Conservation (phyloP, 202 grass and related monocot species). For the Schoenoplectus triqueter region DNA sequence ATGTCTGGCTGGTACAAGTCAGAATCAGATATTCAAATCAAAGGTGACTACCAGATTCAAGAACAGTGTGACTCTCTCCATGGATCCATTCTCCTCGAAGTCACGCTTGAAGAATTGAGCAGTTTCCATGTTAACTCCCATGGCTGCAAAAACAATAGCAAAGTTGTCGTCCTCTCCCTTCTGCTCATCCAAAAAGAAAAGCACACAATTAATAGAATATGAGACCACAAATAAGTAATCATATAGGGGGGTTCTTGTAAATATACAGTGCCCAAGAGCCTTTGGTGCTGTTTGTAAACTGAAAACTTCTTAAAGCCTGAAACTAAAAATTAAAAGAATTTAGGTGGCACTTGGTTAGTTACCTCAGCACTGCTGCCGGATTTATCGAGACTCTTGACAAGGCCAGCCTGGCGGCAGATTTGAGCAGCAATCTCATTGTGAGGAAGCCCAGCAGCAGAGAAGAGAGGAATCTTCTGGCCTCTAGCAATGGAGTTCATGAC, state of each 20-base stretch:
- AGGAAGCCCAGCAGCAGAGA: conserved; percentile 98
- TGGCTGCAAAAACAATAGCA: conserved; percentile 99
- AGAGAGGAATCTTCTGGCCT: conserved; percentile 99
- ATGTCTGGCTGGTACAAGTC: not conserved
- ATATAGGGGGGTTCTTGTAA: not conserved
- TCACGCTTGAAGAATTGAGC: conserved; percentile 99
- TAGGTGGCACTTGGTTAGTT: not conserved
- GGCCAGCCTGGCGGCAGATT: conserved; percentile 98
- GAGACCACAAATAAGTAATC: conserved; percentile 9
- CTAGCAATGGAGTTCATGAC: conserved; percentile 99
- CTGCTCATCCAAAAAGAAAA: conserved; percentile 45
- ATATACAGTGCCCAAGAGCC: not conserved
- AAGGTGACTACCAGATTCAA: conserved; percentile 70
- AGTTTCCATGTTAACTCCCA: conserved; percentile 99
- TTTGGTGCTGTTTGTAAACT: not conserved
- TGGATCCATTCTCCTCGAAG: conserved; percentile 99
- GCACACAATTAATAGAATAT: conserved; percentile 11
- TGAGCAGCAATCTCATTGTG: conserved; percentile 99
- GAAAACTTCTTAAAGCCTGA: conserved; percentile 11
- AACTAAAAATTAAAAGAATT: not conserved
- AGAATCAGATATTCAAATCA: conserved; percentile 7
- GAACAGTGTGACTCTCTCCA: conserved; percentile 99
- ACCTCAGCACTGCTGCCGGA: conserved; percentile 70
- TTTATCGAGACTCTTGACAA: conserved; percentile 94
- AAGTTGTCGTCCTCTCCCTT: conserved; percentile 96